Percentiles rank a stretch among this genome's conserved stretches.
phyloP scores from a whole-genome alignment of 352 stramenopile species.

The Phytopythium helicoides region DNA sequence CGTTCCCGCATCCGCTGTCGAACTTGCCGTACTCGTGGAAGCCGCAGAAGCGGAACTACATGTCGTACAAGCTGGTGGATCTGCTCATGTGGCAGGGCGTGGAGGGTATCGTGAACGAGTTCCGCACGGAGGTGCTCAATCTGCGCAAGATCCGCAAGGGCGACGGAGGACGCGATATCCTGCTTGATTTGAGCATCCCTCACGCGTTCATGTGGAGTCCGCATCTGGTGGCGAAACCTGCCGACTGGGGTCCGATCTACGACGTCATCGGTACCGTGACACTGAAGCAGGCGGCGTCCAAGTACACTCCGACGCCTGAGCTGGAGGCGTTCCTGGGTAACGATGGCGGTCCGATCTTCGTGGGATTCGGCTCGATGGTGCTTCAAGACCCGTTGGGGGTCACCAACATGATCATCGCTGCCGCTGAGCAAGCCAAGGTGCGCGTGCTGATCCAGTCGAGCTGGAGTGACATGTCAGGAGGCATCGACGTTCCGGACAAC shows the following conservation, averaged over 20 bases:
- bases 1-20: constrained; percentile 87
- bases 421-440: constrained; percentile 43
- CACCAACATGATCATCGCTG: constrained; percentile 83
- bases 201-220: constrained; percentile 71
- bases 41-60: constrained; percentile 38
- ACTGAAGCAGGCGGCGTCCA: constrained; percentile 22
- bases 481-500: constrained; percentile 37
- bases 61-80: constrained; percentile 55
- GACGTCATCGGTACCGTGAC: constrained; percentile 48
- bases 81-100: constrained; percentile 53
- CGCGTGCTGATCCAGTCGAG: constrained; percentile 88
- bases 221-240: constrained; percentile 46
- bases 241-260: constrained; percentile 55
- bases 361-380: constrained; percentile 93
- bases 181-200: constrained; percentile 45
- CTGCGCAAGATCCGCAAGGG: constrained; percentile 42
- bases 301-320: constrained; percentile 20
- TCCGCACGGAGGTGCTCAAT: constrained; percentile 47
- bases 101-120: constrained; percentile 50
- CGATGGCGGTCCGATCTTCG: constrained; percentile 81
- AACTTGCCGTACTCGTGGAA: constrained; percentile 73
- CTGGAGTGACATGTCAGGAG: constrained; percentile 74
- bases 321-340: constrained; percentile 27
- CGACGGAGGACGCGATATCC: constrained; percentile 29
- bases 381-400: constrained; percentile 69